phyloP scores from a whole-genome alignment of 192 early-diverging fungal genomes.

The Podila horticola region DNA sequence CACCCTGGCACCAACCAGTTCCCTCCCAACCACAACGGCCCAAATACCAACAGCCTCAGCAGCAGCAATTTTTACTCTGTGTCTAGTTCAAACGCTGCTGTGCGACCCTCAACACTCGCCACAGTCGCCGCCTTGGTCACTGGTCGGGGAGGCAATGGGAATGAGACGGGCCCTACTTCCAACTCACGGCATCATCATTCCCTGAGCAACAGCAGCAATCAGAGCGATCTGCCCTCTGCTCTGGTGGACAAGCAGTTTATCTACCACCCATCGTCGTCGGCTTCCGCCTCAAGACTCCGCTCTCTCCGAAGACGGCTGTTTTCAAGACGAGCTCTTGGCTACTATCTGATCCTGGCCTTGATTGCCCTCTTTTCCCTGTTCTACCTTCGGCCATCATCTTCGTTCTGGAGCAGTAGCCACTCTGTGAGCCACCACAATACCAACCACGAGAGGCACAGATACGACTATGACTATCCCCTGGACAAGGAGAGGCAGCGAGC shows the following conservation, averaged over 20 bases:
- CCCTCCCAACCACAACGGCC: conserved; percentile 6
- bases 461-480: conserved; percentile 41
- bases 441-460: conserved; percentile 47
- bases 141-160: not conserved
- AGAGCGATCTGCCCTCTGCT: conserved; percentile 44
- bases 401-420: conserved; percentile 14
- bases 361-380: conserved; percentile 34
- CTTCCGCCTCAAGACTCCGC: conserved; percentile 31
- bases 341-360: conserved; percentile 15
- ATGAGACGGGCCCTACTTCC: not conserved
- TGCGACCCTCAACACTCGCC: conserved; percentile 33
- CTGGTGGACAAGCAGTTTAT: conserved; percentile 49
- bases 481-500: conserved; percentile 29
- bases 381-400: conserved; percentile 25
- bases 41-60: conserved; percentile 39
- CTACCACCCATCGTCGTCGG: conserved; percentile 25
- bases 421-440: conserved; percentile 13
- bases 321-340: conserved; percentile 13
- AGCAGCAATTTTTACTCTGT: conserved; percentile 49
- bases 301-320: conserved; percentile 32
- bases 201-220: conserved; percentile 36
- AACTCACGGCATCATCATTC: conserved; percentile 28
- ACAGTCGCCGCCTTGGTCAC: conserved; percentile 31
- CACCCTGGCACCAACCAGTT: conserved; percentile 7
- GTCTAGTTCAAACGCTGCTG: conserved; percentile 20